A percentile compares a stretch with the other conserved stretches of the same genome.
Evolutionary conservation across 2,329 filamentous ascomycete genomes (phyloP).

Genomic region (Trichoderma sp.): DNA sequence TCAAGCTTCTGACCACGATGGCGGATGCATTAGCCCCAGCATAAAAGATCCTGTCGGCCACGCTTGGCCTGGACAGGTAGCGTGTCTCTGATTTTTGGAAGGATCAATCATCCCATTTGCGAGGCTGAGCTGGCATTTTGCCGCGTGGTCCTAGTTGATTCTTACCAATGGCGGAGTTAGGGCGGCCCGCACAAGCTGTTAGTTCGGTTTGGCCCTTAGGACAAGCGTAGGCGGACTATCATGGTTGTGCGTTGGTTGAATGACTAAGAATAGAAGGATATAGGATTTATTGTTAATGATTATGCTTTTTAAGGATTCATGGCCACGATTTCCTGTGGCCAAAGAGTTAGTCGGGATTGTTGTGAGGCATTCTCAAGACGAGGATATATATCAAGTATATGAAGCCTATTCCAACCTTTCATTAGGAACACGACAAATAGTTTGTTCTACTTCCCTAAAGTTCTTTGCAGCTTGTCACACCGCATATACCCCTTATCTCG

Average conservation of each 20-base stretch:
- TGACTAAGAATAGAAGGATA: not conserved
- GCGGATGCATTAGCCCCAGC: not conserved
- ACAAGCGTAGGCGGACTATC: not conserved
- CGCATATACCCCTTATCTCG: no score
- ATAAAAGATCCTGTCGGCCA: not conserved
- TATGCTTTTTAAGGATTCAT: not conserved
- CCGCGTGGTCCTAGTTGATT: not conserved
- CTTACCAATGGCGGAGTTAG: not conserved
- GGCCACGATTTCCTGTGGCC: not conserved
- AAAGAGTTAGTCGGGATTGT: not conserved
- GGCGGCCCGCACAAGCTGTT: not conserved
- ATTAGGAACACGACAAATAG: not conserved
- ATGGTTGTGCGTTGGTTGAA: not conserved
- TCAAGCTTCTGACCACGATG: not conserved
- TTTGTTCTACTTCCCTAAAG: not conserved
- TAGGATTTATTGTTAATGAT: not conserved
- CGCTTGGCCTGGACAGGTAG: not conserved
- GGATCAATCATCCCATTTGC: not conserved
- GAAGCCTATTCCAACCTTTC: not conserved
- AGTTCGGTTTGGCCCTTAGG: not conserved
- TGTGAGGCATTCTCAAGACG: not conserved
- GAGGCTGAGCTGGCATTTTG: slow-evolving; percentile 15
- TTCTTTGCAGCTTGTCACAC: not conserved
- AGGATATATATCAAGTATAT: not conserved
- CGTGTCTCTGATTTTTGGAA: not conserved